Evolutionary conservation across 176 grass and related monocot genomes (phyloP).

Genomic region (Avena sativa): DNA sequence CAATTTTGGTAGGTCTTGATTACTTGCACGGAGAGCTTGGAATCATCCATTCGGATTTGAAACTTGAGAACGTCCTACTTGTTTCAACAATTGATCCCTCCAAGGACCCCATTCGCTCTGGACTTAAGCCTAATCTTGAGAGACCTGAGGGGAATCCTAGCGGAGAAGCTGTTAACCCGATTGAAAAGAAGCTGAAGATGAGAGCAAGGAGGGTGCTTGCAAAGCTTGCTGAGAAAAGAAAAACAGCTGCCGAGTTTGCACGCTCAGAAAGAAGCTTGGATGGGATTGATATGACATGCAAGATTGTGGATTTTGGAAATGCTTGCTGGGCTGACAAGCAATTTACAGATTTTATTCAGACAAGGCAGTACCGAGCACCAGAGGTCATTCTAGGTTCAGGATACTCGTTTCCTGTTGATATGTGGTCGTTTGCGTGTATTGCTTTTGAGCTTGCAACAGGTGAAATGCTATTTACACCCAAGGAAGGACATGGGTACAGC

Average conservation of each 20-base stretch:
- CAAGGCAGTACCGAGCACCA: slow-evolving; percentile 90
- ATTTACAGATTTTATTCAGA: slow-evolving; percentile 94
- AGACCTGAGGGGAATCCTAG: slow-evolving; percentile 80
- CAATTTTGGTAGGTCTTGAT: slow-evolving; percentile 90
- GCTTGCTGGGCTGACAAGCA: slow-evolving; percentile 94
- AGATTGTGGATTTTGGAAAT: slow-evolving; percentile 99
- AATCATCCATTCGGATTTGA: slow-evolving; percentile 94
- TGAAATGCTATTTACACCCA: slow-evolving; percentile 96
- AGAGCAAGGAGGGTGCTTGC: slow-evolving; percentile 85
- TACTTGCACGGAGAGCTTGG: slow-evolving; percentile 90
- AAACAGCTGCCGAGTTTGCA: slow-evolving; percentile 54
- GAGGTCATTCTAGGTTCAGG: slow-evolving; percentile 83
- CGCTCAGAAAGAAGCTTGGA: slow-evolving; percentile 76
- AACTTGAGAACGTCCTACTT: slow-evolving; percentile 92
- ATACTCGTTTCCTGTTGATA: slow-evolving; percentile 81
- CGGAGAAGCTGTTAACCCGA: slow-evolving; percentile 59
- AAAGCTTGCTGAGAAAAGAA: slow-evolving; percentile 88
- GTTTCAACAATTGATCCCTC: slow-evolving; percentile 87
- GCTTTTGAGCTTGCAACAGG: slow-evolving; percentile 94
- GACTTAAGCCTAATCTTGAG: slow-evolving; percentile 82
- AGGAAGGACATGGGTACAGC: slow-evolving; percentile 83
- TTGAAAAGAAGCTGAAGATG: slow-evolving; percentile 90
- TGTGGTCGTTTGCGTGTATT: slow-evolving; percentile 95
- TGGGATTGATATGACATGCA: slow-evolving; percentile 88
- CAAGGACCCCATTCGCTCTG: slow-evolving; percentile 82